Conservation (phyloP, 108 stramenopile species). For the Nitzschia sp. region DNA sequence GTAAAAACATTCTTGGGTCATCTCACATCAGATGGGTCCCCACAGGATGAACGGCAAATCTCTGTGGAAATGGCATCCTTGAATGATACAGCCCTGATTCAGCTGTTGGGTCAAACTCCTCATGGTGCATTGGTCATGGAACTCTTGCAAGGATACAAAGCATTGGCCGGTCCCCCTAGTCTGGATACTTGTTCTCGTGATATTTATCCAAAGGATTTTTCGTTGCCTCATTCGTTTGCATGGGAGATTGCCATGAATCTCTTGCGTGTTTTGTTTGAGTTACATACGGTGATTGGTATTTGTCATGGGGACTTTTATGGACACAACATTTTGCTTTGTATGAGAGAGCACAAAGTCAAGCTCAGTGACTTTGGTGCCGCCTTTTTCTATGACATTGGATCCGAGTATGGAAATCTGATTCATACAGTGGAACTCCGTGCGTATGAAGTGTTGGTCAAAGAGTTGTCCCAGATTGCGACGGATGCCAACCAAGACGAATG, state of each 20-base stretch:
- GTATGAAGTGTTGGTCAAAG: conserved; percentile 44
- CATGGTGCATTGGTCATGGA: conserved; percentile 61
- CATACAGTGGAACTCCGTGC: conserved; percentile 48
- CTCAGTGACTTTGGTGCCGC: conserved; percentile 72
- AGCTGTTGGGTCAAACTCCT: conserved; percentile 47
- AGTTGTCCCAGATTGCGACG: conserved; percentile 9
- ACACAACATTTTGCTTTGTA: conserved; percentile 62
- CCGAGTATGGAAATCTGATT: conserved; percentile 39
- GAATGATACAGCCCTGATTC: conserved; percentile 34
- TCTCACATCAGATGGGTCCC: conserved; percentile 61
- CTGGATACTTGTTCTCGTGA: conserved; percentile 63
- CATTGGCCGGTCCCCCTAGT: conserved; percentile 61
- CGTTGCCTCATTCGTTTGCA: conserved; percentile 11
- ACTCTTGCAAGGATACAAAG: conserved; percentile 43
- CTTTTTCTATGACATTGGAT: conserved; percentile 42
- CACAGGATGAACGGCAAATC: conserved; percentile 50
- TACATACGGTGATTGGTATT: conserved; percentile 45
- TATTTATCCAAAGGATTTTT: conserved; percentile 35
- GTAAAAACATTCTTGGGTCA: conserved; percentile 44
- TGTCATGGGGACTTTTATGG: conserved; percentile 76
- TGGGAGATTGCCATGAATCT: conserved; percentile 32
- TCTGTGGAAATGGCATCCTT: conserved; percentile 31
- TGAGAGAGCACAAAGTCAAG: conserved; percentile 30
- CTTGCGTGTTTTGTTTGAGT: conserved; percentile 33
- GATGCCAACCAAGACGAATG: background rate